Base-by-base conservation (phyloP, 768 basidiomycete genomes). In the Lentinula raphanica region DNA sequence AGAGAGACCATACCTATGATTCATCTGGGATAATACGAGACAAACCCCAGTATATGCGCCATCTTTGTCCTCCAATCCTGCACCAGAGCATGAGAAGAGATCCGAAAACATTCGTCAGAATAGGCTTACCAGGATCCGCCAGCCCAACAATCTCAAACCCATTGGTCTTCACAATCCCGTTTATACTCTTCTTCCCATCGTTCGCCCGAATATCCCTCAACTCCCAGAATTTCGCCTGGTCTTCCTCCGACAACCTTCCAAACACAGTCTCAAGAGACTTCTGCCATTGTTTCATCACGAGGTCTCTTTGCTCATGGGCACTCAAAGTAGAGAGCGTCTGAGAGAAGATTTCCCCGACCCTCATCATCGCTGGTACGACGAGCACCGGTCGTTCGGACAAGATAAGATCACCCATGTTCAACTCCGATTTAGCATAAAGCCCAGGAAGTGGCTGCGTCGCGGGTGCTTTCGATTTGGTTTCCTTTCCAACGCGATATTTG, bases 371-470 rank as follows among this genome's bases (percentile, higher is more conserved):
- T 5, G 68, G 68, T 15, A 54, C 38, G 7, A 76, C 60, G 19
- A 76, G 60, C 39, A 76, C 63, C 1, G 75, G 74, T 3, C 76
- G 71, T 49, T 78, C 76, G n/a, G 60, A 63, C 12, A 75, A 59
- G 46, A 78, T 70, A 13, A 73, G 59, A 7, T 73, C 72, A 49
- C 70, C 71, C 3, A 53, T 39, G 25, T 62, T 60, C 53, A 76
- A 63, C 19, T 66, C 55, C 28, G 61, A 59, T 11, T 66, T 69
- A 19, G 73, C 70, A 60, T 74, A 66, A 29, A 73, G 62, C 3
- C 72, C 74, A 17, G 57, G 46, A 36, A 36, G 48, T 1, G 57
- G 49, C 21, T 36, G n/a, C n/a, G n/a, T n/a, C n/a, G n/a, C 25
- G 11, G 8, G 12, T 11, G 35, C n/a, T 27, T 17, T 7, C 7